Evolutionary conservation across 352 stramenopile genomes (phyloP).

Genomic region (Phytophthora sansomeana): DNA sequence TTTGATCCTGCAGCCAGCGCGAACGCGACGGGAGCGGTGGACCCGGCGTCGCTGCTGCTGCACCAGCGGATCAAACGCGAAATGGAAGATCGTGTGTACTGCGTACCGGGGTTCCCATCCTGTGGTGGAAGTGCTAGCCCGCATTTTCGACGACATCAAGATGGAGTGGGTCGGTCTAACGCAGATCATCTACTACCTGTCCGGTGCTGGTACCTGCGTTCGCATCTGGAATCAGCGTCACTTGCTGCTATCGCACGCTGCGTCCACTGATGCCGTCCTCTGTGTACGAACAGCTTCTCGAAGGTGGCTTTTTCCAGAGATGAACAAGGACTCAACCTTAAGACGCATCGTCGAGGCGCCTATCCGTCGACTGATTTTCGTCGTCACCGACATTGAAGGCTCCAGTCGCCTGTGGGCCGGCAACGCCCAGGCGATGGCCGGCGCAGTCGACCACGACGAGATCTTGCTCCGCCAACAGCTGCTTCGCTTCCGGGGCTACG

Average conservation of each 20-base stretch:
- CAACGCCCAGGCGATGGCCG: conserved; percentile 55
- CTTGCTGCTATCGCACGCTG: conserved; percentile 70
- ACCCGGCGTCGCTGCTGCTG: conserved; percentile 53
- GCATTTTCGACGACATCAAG: conserved; percentile 36
- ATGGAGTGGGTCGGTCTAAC: conserved; percentile 58
- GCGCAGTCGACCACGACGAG: conserved; percentile 83
- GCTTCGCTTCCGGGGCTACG: conserved; percentile 68
- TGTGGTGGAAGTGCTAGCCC: conserved; percentile 58
- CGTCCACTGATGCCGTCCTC: conserved; percentile 64
- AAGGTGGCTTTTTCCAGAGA: conserved; percentile 68
- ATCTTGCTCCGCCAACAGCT: conserved; percentile 65
- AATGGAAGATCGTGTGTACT: too few relatives aligned
- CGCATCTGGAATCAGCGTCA: conserved; percentile 67
- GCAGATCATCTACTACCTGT: conserved; percentile 70
- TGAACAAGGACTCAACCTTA: conserved; percentile 34
- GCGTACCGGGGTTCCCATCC: conserved; percentile 67
- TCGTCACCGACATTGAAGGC: conserved; percentile 86
- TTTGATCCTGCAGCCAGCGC: conserved; percentile 61
- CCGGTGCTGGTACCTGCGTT: conserved; percentile 62
- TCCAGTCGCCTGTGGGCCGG: conserved; percentile 75
- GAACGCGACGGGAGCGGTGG: conserved; percentile 45
- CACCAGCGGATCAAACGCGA: conserved; percentile 78
- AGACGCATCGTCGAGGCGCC: conserved; percentile 57
- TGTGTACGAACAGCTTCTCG: conserved; percentile 71
- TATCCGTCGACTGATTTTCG: conserved; percentile 65